These are phyloP conservation scores for Isatis tinctoria DNA, from an alignment of 345 rosid genomes.

Conservation along the genomic window DNA sequence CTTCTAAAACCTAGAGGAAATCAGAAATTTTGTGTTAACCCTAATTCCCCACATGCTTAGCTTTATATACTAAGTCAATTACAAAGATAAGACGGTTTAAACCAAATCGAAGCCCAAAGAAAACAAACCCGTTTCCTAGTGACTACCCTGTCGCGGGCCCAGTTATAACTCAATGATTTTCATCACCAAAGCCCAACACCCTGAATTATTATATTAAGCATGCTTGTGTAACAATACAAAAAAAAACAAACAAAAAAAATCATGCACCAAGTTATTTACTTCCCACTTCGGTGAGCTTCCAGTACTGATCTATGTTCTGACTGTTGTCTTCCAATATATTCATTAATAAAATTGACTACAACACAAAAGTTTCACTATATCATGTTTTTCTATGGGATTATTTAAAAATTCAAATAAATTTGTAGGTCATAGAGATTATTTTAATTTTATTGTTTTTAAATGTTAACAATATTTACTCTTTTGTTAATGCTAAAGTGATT, in stretches of 20 bases:
- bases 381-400: neutral
- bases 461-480: neutral
- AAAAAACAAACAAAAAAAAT: neutral
- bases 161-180: too few species aligned
- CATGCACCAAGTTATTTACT: neutral
- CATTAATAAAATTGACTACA: neutral
- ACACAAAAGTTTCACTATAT: neutral
- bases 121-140: too few species aligned
- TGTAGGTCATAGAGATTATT: neutral
- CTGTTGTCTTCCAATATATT: neutral
- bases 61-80: too few species aligned
- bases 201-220: neutral
- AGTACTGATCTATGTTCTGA: neutral
- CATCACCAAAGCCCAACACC: too few species aligned
- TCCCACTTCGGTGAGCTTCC: neutral
- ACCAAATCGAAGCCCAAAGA: too few species aligned
- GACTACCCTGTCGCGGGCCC: too few species aligned
- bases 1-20: too few species aligned
- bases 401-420: neutral
- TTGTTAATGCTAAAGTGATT: neutral
- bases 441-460: neutral
- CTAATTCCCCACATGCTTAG: too few species aligned
- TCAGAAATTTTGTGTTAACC: too few species aligned
- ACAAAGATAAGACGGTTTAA: too few species aligned
- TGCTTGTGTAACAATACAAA: neutral